These are phyloP conservation scores for Pichia pseudocactophila DNA, from an alignment of 805 yeast species.

Conservation along the genomic window DNA sequence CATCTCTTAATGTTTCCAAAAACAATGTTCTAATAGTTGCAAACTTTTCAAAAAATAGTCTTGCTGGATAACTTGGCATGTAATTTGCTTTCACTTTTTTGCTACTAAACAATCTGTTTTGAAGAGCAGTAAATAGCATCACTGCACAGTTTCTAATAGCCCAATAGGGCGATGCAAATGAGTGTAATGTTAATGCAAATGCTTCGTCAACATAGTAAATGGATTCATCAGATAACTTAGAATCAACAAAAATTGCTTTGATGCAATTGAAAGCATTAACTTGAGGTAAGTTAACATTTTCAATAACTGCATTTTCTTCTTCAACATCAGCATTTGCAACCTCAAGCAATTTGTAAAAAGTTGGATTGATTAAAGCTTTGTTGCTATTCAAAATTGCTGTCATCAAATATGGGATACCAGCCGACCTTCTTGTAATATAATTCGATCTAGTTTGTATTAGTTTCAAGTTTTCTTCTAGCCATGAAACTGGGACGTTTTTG, in stretches of 20 bases:
- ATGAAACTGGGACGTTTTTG: conserved; percentile 33
- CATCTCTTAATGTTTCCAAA: conserved; percentile 30
- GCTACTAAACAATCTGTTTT: conserved; percentile 69
- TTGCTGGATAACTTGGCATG: conserved; percentile 30
- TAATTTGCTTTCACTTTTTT: conserved; percentile 29
- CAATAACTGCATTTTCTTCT: conserved; percentile 23
- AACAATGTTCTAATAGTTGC: conserved; percentile 44
- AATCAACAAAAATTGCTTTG: conserved; percentile 63
- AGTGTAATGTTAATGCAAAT: conserved; percentile 48
- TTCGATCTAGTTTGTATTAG: conserved; percentile 43
- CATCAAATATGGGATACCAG: conserved; percentile 78
- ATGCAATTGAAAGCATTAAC: conserved; percentile 90
- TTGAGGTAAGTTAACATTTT: conserved; percentile 72
- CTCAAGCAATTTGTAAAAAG: conserved; percentile 43
- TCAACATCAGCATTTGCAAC: conserved; percentile 47
- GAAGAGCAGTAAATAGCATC: conserved; percentile 83
- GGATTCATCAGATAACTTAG: conserved; percentile 48
- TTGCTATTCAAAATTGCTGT: conserved; percentile 61
- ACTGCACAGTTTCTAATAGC: conserved; percentile 85
- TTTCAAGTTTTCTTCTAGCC: conserved; percentile 53
- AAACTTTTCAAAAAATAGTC: conserved; percentile 63
- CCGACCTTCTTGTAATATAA: conserved; percentile 80
- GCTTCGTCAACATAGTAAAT: conserved; percentile 46
- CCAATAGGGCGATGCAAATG: conserved; percentile 68
- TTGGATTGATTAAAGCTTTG: conserved; percentile 34